Percentiles rank a stretch among this genome's conserved stretches.
Evolutionary conservation across 179 eudicot genomes (phyloP).

Genomic region (Beta macrorhiza): DNA sequence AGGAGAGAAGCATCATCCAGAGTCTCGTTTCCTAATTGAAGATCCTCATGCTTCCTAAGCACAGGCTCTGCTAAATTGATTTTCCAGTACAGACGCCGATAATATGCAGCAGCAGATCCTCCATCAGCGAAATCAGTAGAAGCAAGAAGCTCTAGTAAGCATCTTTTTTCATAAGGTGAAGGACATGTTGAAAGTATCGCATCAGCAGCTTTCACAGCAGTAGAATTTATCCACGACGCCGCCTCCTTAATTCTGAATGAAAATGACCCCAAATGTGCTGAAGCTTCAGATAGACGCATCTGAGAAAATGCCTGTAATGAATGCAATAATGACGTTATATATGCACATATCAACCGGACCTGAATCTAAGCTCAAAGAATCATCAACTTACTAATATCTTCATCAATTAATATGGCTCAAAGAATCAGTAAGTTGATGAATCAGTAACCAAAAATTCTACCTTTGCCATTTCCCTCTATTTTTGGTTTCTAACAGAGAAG

Average conservation of each 20-base stretch:
- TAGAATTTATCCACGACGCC: slow-evolving; percentile 74
- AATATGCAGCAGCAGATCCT: slow-evolving; percentile 65
- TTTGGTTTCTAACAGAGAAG: background rate
- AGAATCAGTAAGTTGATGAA: too few species aligned
- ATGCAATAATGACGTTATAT: slow-evolving; percentile 5
- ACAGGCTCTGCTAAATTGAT: slow-evolving; percentile 92
- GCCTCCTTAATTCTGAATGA: slow-evolving; percentile 83
- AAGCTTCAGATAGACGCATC: slow-evolving; percentile 94
- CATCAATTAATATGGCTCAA: background rate
- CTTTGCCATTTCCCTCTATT: background rate
- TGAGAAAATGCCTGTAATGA: slow-evolving; percentile 80
- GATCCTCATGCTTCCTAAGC: slow-evolving; percentile 65
- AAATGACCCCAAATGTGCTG: slow-evolving; percentile 89
- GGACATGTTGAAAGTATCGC: slow-evolving; percentile 84
- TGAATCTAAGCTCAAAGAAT: background rate
- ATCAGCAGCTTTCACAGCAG: slow-evolving; percentile 89
- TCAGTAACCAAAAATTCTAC: too few species aligned
- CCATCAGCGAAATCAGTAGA: slow-evolving; percentile 89
- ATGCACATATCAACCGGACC: background rate
- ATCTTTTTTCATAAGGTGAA: slow-evolving; percentile 90
- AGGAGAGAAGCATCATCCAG: slow-evolving; percentile 90
- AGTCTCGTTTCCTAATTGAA: slow-evolving; percentile 70
- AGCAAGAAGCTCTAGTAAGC: slow-evolving; percentile 84
- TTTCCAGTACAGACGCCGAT: slow-evolving; percentile 78
- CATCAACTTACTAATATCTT: background rate